Base-by-base conservation (phyloP, 345 rosid species). In the Cardamine occulta region DNA sequence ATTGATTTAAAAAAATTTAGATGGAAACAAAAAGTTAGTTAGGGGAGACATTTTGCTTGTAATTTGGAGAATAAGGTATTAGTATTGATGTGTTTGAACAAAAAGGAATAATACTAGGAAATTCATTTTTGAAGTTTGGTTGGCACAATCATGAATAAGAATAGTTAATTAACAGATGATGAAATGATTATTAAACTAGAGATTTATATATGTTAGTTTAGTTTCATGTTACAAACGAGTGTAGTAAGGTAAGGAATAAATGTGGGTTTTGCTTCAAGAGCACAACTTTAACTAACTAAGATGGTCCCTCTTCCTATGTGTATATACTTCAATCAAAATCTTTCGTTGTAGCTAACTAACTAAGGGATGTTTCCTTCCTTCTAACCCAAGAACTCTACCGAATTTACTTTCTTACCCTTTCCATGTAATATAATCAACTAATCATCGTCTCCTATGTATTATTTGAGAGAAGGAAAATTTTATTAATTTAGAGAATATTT, bases 281-380 rank as follows among this genome's bases (percentile, higher is more conserved):
- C 80, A 89, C 88, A 83, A 63, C 88, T 87, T 87, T 80, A 89
- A 87, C 91, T 81, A 89, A 86, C 91, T 40, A 37, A 37, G 8
- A 68, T 85, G 87, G 84, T 66, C 86, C 87, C 80, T 49, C 73
- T 52, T 35, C 44, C 26, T 12, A 8, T 69, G 75, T 31, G 21
- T 70, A 29, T 55, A 54, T 73, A 61, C 84, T 65, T 79, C 75
- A 62, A 70, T 78, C 80, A 26, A 82, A 76, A 83, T 77, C 75
- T 66, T 39, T 74, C 69, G 37, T 76, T 62, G 75, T 70, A 10
- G 75, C 66, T 63, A 76, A 76, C 80, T 70, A 69, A 68, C 79
- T 42, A 44, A 13, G 37, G 63, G 7, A 55, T 77, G 76, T 65
- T 64, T 70, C 18, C 68, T 82, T 78, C 74, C 78, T 63, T 74